Base-by-base conservation (phyloP, 768 basidiomycete species). In the Russula lepida region DNA sequence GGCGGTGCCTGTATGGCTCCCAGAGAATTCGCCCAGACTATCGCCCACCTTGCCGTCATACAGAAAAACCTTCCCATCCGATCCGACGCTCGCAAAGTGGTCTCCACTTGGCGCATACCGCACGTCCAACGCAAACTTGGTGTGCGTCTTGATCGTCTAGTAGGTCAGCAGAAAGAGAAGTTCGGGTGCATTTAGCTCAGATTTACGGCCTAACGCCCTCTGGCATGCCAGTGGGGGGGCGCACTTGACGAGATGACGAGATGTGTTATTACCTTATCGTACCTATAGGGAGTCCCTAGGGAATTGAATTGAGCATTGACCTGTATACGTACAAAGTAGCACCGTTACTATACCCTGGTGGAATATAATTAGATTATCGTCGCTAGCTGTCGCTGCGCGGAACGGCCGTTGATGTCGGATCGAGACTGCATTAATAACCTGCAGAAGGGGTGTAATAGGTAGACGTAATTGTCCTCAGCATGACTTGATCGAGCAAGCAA, bases 1-100 rank as follows among this genome's bases (percentile, higher is more conserved):
- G 58, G 89, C 83, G 66, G 80, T 85, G 48, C 89, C 90, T 68
- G 81, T 84, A 71, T 93, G 90, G 4, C 82, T 80, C 58, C 87
- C 85, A 13, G 79, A 78, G 54, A 94, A 69, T 66, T 92, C 90
- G 19, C 77, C 79, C 23, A 87, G 64, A 4, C 84, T 84, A 28
- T 95, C 90, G 1, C 94, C 95, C 2, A 83, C 85, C 72, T 89
- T 88, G 28, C 95, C 95, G 59, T 95, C 91, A 70, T 95, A 95
- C 13, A 98, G 68, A 76, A 97, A 89, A 23, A 89, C 74, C 75
- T 88, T 95, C 32, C 79, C 81, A 71, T 98, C 95, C 6, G 90
- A 88, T 23, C 92, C 95, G 37, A 90, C 92, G 60, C 91, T 93
- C 15, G 84, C 88, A 69, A 98, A 95, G 46, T 84, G 76, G 44